These are phyloP conservation scores for Magnusiomyces tetraspermus DNA, from an alignment of 1,139 yeast genomes.

Conservation along the genomic window DNA sequence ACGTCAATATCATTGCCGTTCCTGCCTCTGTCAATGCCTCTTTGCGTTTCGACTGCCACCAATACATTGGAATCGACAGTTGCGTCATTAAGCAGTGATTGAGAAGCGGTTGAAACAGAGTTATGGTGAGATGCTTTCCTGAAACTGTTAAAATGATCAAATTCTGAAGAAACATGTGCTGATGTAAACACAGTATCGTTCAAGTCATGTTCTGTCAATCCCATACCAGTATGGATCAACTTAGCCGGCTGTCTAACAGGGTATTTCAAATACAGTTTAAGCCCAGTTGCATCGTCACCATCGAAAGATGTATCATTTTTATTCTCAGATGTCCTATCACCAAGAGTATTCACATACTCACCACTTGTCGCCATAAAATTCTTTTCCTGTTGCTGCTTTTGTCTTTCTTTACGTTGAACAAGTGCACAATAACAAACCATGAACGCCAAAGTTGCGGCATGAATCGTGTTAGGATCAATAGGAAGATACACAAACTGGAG, in stretches of 20 bases:
- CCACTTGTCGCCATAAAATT: too few species aligned
- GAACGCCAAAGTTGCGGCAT: neutral
- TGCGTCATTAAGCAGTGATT: too few species aligned
- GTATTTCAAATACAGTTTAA: neutral
- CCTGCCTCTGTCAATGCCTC: too few species aligned
- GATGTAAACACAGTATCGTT: too few species aligned
- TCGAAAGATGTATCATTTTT: too few species aligned
- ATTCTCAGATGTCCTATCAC: too few species aligned
- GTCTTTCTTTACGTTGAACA: neutral
- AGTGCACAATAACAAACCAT: neutral
- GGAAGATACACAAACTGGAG: constrained; percentile 3
- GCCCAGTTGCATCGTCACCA: neutral
- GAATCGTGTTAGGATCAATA: neutral
- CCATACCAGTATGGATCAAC: neutral
- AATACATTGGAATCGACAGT: too few species aligned
- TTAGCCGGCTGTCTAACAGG: neutral
- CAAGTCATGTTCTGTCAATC: neutral
- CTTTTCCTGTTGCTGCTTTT: too few species aligned
- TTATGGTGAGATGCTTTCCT: neutral
- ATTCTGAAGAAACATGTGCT: too few species aligned
- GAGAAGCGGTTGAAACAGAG: neutral
- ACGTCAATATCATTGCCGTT: too few species aligned
- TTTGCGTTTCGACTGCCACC: neutral
- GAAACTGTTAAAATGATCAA: too few species aligned
- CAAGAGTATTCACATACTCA: too few species aligned